Evolutionary conservation across 371 early-diverging fungal species (phyloP).

Genomic region (Rhizopus microsporus): DNA sequence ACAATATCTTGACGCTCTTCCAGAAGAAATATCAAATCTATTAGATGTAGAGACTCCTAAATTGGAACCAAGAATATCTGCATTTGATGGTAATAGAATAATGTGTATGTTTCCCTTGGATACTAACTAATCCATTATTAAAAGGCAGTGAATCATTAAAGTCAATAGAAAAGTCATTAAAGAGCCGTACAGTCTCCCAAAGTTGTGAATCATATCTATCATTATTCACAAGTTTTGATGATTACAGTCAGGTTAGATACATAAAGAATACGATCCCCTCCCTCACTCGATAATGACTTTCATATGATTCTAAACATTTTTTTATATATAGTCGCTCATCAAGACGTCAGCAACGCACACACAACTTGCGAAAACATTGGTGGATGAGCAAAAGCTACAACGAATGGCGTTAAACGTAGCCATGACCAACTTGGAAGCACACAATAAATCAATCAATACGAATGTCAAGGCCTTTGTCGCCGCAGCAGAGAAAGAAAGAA

Average conservation of each 20-base stretch:
- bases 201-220: slow-evolving; percentile 22
- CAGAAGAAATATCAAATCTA: slow-evolving; percentile 29
- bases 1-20: slow-evolving; percentile 36
- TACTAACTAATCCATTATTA: slow-evolving; percentile 12
- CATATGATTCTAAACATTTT: neutral
- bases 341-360: slow-evolving; percentile 44
- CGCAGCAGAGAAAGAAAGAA: slow-evolving; percentile 28
- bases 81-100: slow-evolving; percentile 28
- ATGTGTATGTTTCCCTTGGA: slow-evolving; percentile 23
- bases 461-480: slow-evolving; percentile 17
- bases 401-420: slow-evolving; percentile 62
- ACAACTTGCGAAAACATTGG: slow-evolving; percentile 43
- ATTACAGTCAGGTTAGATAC: slow-evolving; percentile 34
- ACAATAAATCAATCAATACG: slow-evolving; percentile 1
- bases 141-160: neutral
- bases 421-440: slow-evolving; percentile 57
- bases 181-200: neutral
- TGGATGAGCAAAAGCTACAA: slow-evolving; percentile 56
- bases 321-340: slow-evolving; percentile 24
- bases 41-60: slow-evolving; percentile 43
- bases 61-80: slow-evolving; percentile 31
- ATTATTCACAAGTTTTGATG: slow-evolving; percentile 34
- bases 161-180: neutral
- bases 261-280: neutral
- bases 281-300: neutral